phyloP scores from a whole-genome alignment of 352 stramenopile species.

The Thalassiosira livingstoniorum region DNA sequence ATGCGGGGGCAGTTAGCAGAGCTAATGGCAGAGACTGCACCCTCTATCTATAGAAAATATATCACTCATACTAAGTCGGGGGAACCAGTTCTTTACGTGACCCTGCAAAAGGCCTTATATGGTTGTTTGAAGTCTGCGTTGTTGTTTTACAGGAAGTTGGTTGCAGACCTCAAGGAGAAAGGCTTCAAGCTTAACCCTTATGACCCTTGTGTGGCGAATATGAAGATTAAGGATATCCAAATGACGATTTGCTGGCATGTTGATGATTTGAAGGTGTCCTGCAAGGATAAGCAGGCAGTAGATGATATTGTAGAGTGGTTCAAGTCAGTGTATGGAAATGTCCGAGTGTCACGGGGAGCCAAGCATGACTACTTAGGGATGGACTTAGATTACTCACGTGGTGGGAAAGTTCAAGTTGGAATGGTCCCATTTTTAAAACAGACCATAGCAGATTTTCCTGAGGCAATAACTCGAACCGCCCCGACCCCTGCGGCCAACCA shows the following conservation, averaged over 20 bases:
- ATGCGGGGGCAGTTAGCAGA: no score
- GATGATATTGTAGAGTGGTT: conserved; percentile 16
- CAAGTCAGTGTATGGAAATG: conserved; percentile 2
- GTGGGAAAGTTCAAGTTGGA: conserved; percentile 21
- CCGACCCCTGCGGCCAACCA: conserved; percentile 37
- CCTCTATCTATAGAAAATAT: no score
- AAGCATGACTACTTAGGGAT: conserved; percentile 54
- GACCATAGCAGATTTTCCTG: conserved; percentile 13
- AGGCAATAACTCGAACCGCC: conserved; percentile 12
- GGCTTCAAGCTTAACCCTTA: no score
- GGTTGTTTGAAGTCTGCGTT: no score
- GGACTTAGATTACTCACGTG: conserved; percentile 37
- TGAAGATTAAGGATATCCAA: conserved; percentile 50
- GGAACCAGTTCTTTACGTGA: no score
- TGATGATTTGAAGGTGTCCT: conserved; percentile 48
- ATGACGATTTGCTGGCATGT: conserved; percentile 60
- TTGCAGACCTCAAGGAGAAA: no score
- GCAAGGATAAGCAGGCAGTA: conserved; percentile 23
- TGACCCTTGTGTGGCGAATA: conserved; percentile 68
- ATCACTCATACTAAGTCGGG: no score
- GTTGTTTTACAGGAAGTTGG: no score
- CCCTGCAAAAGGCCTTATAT: no score
- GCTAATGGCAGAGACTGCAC: no score
- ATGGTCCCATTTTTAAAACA: conserved; percentile 48
- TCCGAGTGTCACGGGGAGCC: conserved; percentile 15